A percentile compares a stretch with the other conserved stretches of the same genome.
These are phyloP conservation scores for Ziziphus jujuba DNA, from an alignment of 306 rosid genomes.

Conservation along the genomic window DNA sequence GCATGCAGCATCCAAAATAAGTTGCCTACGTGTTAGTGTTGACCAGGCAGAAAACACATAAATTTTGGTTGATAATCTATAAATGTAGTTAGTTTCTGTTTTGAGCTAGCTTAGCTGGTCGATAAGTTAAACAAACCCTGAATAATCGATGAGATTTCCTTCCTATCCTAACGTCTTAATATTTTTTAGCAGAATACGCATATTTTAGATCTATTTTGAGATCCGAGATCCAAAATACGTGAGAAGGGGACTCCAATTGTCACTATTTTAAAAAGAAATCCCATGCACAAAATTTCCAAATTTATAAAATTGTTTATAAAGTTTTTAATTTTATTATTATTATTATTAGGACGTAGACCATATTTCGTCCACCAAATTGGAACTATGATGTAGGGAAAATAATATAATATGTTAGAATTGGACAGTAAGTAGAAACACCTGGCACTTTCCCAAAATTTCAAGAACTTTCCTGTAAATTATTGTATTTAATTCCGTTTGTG, in stretches of 20 bases:
- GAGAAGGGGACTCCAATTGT: constrained; percentile 16
- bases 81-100: constrained; percentile 36
- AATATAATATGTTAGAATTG: not conserved
- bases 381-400: not conserved
- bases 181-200: not conserved
- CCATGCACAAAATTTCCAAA: constrained; percentile 10
- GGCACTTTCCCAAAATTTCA: constrained; percentile 21
- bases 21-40: constrained; percentile 37
- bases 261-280: constrained; percentile 26
- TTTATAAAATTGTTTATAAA: not conserved
- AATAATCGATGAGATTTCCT: constrained; percentile 30
- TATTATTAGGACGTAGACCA: constrained; percentile 18
- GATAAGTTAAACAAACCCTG: constrained; percentile 56
- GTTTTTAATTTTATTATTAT: too few relatives aligned
- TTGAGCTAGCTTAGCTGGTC: constrained; percentile 35
- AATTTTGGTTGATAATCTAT: constrained; percentile 36
- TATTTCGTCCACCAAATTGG: not conserved
- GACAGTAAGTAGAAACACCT: constrained; percentile 24
- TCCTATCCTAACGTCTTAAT: constrained; percentile 16
- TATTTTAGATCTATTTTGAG: constrained; percentile 36
- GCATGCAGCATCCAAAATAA: constrained; percentile 14
- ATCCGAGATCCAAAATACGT: constrained; percentile 56
- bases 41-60: constrained; percentile 21
- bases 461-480: constrained; percentile 32
- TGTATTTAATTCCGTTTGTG: constrained; percentile 1